A percentile compares a stretch with the other conserved stretches of the same genome.
These are phyloP conservation scores for Gaeumannomyces sp. DNA, from an alignment of 2,329 filamentous ascomycete genomes.

Conservation along the genomic window DNA sequence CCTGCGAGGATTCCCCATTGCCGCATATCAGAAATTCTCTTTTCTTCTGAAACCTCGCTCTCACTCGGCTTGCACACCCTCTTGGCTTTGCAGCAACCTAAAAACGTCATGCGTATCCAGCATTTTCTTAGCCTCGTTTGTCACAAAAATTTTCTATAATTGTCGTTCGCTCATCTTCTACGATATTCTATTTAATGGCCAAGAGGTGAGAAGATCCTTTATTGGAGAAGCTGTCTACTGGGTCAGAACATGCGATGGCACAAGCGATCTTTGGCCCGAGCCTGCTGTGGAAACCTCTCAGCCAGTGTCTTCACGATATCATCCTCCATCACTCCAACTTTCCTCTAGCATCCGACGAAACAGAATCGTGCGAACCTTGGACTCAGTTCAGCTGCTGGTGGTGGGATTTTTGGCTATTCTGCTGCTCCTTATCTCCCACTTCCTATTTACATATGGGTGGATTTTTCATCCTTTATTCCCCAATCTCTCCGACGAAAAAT, in stretches of 20 bases:
- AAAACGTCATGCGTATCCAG: background rate
- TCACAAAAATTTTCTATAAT: background rate
- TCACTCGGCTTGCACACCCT: background rate
- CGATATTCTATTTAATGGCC: background rate
- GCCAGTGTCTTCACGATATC: background rate
- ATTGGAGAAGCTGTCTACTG: background rate
- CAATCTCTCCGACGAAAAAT: background rate
- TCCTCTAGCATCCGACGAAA: background rate
- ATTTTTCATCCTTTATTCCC: background rate
- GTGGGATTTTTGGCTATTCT: background rate
- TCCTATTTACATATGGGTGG: background rate
- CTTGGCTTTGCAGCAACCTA: background rate
- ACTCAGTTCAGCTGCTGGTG: too few species aligned
- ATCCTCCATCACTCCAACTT: background rate
- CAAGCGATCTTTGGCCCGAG: background rate
- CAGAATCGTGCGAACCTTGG: background rate
- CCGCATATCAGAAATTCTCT: background rate
- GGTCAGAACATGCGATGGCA: background rate
- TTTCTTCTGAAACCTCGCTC: background rate
- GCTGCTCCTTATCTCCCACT: background rate
- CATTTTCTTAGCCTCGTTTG: background rate
- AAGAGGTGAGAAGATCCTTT: background rate
- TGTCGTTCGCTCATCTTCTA: background rate
- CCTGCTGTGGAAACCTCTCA: too few species aligned
- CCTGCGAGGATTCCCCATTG: background rate